Evolutionary conservation across 2,329 filamentous ascomycete genomes (phyloP), one percentile per base, ranked within the genome.

Genomic region (Colletotrichum horii): DNA sequence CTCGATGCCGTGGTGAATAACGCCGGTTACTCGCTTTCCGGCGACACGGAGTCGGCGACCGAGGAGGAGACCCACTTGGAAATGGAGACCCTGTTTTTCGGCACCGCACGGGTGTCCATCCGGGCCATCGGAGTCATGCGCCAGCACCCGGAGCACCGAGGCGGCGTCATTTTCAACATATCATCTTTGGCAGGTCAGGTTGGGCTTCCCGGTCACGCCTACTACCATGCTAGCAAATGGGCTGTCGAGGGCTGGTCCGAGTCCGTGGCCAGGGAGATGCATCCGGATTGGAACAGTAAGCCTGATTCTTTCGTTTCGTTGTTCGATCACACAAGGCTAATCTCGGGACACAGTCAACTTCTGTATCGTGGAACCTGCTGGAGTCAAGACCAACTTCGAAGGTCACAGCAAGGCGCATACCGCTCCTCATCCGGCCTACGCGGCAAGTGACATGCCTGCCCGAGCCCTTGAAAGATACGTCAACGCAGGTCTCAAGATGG

Each of bases 41-140:
- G 82, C 4, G 81, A 82, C 34, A 80, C 81, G 28, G 80, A 83
- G 80, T 84, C 72, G 12, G 72, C 68, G 12, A 67, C 72, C 19
- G 72, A 75, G n/a, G 62, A 64, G 30, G 52, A 71, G 66, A 77
- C 80, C 2, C 83, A 83, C 24, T 71, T 77, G 2, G 75, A 86
- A 55, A 81, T 88, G 66, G 86, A 88, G 22, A 87, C 85, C 1
- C 82, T 86, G 52, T 88, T 88, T 77, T 88, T 84, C 79, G 86
- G 86, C 16, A 84, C 83, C 8, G 84, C 84, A 0, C 79, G 83
- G 16, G 80, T 88, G 9, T 84, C 86, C 0, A 83, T 81, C 68
- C 78, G 79, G n/a, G 83, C 82, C 1, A 62, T 89, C 6, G 81
- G 81, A 19, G 79, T 84, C 19, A 83, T 88, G 80, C 81, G 86